Conservation (phyloP, 805 yeast genomes). For the Yarrowia porcina region DNA sequence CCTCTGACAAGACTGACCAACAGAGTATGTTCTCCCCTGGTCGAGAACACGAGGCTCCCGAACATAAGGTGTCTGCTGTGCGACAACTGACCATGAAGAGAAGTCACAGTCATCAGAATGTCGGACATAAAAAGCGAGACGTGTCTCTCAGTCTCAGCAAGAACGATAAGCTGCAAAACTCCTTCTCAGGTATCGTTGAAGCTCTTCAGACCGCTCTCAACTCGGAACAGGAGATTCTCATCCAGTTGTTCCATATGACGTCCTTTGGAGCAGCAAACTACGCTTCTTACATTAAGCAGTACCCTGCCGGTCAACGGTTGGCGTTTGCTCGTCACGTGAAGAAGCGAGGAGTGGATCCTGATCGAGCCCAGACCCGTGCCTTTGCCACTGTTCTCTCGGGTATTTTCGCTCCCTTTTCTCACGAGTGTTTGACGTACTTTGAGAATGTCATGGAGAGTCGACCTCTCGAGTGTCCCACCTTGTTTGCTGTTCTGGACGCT, state of each 20-base stretch:
- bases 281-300: conserved; percentile 42
- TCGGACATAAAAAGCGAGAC: conserved; percentile 4
- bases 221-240: conserved; percentile 49
- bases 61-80: conserved; percentile 19
- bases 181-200: conserved; percentile 22
- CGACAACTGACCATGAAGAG: conserved; percentile 20
- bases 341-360: conserved; percentile 44
- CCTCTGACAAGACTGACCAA: conserved; percentile 1
- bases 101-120: conserved; percentile 4
- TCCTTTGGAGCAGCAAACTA: conserved; percentile 42
- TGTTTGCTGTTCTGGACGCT: conserved; percentile 45
- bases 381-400: conserved; percentile 46
- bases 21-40: conserved; percentile 6
- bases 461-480: conserved; percentile 44
- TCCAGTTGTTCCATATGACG: conserved; percentile 47
- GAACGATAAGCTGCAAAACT: conserved; percentile 14
- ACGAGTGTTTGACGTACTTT: conserved; percentile 38
- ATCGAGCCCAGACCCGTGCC: conserved; percentile 48
- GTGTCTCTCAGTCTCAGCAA: conserved; percentile 17
- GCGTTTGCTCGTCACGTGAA: conserved; percentile 32
- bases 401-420: conserved; percentile 44
- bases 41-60: not conserved
- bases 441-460: conserved; percentile 40
- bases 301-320: conserved; percentile 30
- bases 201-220: conserved; percentile 16